Conservation (phyloP, 164 flowering plant species). For the Magnolia kwangsiensis region DNA sequence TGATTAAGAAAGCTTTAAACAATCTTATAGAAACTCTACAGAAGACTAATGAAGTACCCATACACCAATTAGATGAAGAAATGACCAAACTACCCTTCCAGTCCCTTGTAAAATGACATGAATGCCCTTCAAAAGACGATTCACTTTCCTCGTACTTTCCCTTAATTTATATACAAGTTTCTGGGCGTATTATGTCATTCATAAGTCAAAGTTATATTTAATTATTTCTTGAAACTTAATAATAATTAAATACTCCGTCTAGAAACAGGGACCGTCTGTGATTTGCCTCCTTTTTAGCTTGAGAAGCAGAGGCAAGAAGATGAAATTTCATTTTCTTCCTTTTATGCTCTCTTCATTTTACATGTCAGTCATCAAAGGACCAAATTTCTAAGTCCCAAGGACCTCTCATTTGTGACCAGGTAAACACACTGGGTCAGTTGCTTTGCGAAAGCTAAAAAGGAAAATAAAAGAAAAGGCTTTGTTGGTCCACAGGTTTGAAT, state of each 20-base stretch:
- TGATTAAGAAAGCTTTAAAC: not conserved
- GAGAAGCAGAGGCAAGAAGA: not conserved
- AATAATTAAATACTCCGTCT: not conserved
- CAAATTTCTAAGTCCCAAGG: slow-evolving; percentile 2
- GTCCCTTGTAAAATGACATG: not conserved
- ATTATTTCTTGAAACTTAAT: not conserved
- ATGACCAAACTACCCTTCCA: not conserved
- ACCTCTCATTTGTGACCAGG: not conserved
- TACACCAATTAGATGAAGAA: not conserved
- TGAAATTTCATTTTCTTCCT: not conserved
- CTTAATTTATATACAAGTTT: not conserved
- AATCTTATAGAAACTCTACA: not conserved
- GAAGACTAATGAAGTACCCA: not conserved
- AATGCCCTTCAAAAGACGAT: not conserved
- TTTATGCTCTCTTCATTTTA: not conserved
- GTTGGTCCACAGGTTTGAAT: not conserved
- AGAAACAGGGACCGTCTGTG: not conserved
- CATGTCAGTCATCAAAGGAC: not conserved
- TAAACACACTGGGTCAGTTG: not conserved
- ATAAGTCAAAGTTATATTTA: not conserved
- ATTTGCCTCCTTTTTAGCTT: not conserved
- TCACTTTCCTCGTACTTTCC: not conserved
- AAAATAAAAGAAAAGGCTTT: not conserved
- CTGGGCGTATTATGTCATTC: not conserved
- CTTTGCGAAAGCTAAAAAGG: not conserved